These are phyloP conservation scores for Arabidopsis arenosa DNA, from an alignment of 345 rosid genomes.

Conservation along the genomic window DNA sequence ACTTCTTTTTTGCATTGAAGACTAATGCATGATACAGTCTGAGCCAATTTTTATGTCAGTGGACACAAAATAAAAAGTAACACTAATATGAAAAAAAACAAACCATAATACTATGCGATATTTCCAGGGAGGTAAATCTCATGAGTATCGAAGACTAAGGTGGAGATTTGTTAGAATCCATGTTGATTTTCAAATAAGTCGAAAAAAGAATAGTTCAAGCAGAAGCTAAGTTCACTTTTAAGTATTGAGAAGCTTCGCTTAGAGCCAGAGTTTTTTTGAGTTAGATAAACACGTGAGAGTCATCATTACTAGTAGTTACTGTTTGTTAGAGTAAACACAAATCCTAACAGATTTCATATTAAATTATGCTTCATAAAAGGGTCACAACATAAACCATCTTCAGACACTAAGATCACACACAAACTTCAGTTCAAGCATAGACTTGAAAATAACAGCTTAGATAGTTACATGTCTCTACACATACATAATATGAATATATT, in stretches of 20 bases:
- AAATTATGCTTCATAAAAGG: neutral
- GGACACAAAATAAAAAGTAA: neutral
- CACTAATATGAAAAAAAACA: neutral
- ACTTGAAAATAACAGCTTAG: constrained; percentile 17
- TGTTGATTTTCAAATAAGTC: too few relatives aligned
- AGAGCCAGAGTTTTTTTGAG: neutral
- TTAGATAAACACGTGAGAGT: neutral
- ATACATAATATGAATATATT: constrained; percentile 16
- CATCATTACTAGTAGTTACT: too few relatives aligned
- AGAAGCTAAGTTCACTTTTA: neutral
- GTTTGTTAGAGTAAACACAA: neutral
- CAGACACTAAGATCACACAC: constrained; percentile 31
- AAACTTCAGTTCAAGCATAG: constrained; percentile 22
- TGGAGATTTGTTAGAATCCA: neutral
- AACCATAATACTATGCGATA: too few relatives aligned
- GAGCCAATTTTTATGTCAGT: neutral
- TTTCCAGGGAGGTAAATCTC: neutral
- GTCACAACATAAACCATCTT: constrained; percentile 27
- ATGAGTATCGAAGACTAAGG: neutral
- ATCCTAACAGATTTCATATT: neutral
- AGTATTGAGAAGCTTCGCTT: neutral
- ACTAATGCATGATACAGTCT: neutral
- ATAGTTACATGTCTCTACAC: constrained; percentile 29
- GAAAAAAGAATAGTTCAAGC: too few relatives aligned
- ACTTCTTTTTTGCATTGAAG: neutral